A percentile compares a stretch with the other conserved stretches of the same genome.
These are phyloP conservation scores for Saccharomycopsis schoenii DNA, from an alignment of 805 yeast species.

Conservation along the genomic window DNA sequence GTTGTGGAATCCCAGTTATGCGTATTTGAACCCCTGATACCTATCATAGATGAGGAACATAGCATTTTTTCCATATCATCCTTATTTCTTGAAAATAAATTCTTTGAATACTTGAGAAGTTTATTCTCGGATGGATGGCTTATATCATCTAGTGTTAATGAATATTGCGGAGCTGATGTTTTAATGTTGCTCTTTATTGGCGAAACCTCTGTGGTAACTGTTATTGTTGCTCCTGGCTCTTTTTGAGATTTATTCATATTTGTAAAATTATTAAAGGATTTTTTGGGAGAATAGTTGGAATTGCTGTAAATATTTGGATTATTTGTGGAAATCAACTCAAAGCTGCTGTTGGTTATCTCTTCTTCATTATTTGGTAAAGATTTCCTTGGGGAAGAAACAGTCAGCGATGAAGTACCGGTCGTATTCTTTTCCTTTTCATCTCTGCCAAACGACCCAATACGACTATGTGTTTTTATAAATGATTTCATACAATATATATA, in stretches of 20 bases:
- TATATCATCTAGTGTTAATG: background rate
- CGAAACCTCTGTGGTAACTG: background rate
- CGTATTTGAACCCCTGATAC: conserved; percentile 5
- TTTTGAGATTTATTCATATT: background rate
- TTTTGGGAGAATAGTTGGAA: background rate
- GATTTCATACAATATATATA: conserved; percentile 12
- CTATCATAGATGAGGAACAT: background rate
- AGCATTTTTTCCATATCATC: background rate
- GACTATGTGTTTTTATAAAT: conserved; percentile 16
- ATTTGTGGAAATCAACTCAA: conserved; percentile 15
- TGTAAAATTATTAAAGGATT: background rate
- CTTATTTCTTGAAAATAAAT: conserved; percentile 11
- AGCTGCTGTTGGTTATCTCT: conserved; percentile 3
- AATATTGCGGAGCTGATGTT: conserved; percentile 5
- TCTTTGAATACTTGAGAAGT: conserved; percentile 14
- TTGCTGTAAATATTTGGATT: conserved; percentile 9
- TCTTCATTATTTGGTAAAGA: background rate
- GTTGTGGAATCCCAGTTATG: conserved; percentile 7
- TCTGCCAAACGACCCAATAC: conserved; percentile 17
- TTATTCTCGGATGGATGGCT: conserved; percentile 3
- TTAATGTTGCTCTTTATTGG: background rate
- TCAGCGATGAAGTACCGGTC: background rate
- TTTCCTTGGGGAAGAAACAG: background rate
- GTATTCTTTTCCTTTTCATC: conserved; percentile 13
- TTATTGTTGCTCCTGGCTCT: background rate